A percentile compares a stretch with the other conserved stretches of the same genome.
Evolutionary conservation across 2,329 filamentous ascomycete species (phyloP).

Genomic region (Davidsoniella australis): DNA sequence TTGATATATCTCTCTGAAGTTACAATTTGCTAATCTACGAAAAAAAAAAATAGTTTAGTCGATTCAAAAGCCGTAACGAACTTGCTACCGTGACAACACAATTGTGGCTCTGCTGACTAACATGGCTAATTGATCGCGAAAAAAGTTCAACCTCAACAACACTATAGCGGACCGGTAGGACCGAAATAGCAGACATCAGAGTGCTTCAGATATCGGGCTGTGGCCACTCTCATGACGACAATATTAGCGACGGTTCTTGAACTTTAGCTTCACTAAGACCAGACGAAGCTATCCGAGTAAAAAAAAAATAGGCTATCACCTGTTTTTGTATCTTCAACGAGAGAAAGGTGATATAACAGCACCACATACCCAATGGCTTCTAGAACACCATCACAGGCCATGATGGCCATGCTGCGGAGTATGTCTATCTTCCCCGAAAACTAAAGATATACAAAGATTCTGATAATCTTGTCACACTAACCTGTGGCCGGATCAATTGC

Average conservation of each 20-base stretch:
- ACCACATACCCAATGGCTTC: background rate
- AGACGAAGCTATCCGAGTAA: too few species aligned
- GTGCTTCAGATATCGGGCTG: background rate
- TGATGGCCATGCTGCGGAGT: slow-evolving; percentile 8
- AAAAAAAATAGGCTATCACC: too few species aligned
- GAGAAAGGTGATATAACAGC: too few species aligned
- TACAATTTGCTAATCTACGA: too few species aligned
- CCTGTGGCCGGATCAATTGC: background rate
- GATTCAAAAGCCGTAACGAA: too few species aligned
- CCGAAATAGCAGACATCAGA: background rate
- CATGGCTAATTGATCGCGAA: slow-evolving; percentile 7
- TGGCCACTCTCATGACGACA: background rate
- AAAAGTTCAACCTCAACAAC: slow-evolving; percentile 12
- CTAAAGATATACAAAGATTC: background rate
- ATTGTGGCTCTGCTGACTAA: slow-evolving; percentile 11
- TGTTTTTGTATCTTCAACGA: too few species aligned
- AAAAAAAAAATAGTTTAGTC: too few species aligned
- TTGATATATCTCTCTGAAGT: too few species aligned
- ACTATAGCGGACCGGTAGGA: slow-evolving; percentile 4
- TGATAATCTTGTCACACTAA: background rate
- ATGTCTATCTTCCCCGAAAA: background rate
- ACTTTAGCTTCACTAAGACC: background rate
- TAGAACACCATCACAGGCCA: slow-evolving; percentile 4
- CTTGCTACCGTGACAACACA: background rate
- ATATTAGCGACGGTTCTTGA: background rate